phyloP scores from a whole-genome alignment of 2,329 filamentous ascomycete genomes.

The Pestalotiopsis sp. region DNA sequence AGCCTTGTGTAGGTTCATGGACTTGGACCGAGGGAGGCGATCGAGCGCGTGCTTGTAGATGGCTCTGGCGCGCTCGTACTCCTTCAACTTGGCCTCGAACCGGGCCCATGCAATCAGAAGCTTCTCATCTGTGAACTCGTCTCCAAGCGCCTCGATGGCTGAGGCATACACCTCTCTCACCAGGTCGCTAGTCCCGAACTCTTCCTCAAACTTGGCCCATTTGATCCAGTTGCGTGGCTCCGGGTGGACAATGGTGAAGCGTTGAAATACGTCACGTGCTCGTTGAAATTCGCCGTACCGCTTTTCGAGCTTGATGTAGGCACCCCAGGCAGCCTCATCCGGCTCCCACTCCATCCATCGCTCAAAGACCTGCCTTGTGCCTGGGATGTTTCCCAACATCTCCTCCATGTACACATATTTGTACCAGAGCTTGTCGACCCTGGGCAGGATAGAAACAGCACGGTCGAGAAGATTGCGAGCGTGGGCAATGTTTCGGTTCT shows the following conservation, averaged over 20 bases:
- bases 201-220: conserved; percentile 96
- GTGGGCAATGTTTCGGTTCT: conserved; percentile 92
- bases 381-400: conserved; percentile 90
- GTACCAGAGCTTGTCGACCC: conserved; percentile 97
- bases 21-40: conserved; percentile 83
- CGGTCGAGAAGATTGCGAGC: conserved; percentile 91
- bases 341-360: conserved; percentile 99
- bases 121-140: conserved; percentile 94
- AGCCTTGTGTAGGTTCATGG: conserved; percentile 81
- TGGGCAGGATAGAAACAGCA: conserved; percentile 86
- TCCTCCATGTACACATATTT: conserved; percentile 99
- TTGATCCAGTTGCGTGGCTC: conserved; percentile 98
- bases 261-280: conserved; percentile 84
- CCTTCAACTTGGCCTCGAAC: conserved; percentile 92
- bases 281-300: conserved; percentile 89
- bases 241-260: conserved; percentile 89
- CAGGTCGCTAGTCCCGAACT: conserved; percentile 86
- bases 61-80: conserved; percentile 87
- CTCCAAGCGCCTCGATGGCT: conserved; percentile 85
- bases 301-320: conserved; percentile 97
- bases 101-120: conserved; percentile 95
- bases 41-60: conserved; percentile 98
- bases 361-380: conserved; percentile 92
- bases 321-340: conserved; percentile 90
- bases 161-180: conserved; percentile 89